phyloP scores from a whole-genome alignment of 176 grass and related monocot genomes.

The Oryza meridionalis region DNA sequence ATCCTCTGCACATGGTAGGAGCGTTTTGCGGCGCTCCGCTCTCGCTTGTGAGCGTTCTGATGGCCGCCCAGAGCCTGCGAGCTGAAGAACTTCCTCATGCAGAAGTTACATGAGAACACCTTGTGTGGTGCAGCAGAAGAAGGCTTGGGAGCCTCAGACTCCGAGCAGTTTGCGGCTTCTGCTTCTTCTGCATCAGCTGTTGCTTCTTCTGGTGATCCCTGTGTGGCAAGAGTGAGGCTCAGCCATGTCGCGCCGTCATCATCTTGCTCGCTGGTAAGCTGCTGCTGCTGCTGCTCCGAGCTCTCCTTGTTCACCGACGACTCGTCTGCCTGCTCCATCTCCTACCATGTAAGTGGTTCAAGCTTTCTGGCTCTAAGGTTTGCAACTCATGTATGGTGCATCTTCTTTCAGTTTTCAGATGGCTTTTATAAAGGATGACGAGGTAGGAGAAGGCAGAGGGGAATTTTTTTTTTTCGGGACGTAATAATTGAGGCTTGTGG shows the following conservation, averaged over 20 bases:
- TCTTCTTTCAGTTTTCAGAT: constrained; percentile 50
- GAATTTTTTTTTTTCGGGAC: constrained; percentile 51
- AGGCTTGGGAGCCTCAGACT: constrained; percentile 44
- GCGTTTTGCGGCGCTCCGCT: constrained; percentile 72
- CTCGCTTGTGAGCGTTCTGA: constrained; percentile 92
- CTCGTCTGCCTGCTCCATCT: constrained; percentile 59
- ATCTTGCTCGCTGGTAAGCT: constrained; percentile 48
- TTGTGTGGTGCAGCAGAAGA: constrained; percentile 51
- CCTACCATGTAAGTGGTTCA: constrained; percentile 18
- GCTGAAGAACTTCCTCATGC: constrained; percentile 89
- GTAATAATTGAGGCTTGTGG: constrained; percentile 67
- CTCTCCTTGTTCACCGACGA: constrained; percentile 60
- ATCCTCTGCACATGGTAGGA: constrained; percentile 66
- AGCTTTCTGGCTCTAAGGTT: constrained; percentile 4
- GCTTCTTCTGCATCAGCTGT: constrained; percentile 28
- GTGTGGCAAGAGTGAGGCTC: constrained; percentile 53
- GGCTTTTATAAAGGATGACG: constrained; percentile 67
- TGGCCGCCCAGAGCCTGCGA: constrained; percentile 87
- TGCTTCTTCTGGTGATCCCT: constrained; percentile 24
- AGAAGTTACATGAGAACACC: constrained; percentile 93
- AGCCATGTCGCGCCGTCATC: constrained; percentile 59
- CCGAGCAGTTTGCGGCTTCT: constrained; percentile 44
- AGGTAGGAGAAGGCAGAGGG: constrained; percentile 48
- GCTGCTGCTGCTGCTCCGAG: constrained; percentile 10
- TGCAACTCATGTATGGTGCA: constrained; percentile 48